Evolutionary conservation across 2,329 filamentous ascomycete genomes (phyloP).

Genomic region (Botryotinia narcissicola): DNA sequence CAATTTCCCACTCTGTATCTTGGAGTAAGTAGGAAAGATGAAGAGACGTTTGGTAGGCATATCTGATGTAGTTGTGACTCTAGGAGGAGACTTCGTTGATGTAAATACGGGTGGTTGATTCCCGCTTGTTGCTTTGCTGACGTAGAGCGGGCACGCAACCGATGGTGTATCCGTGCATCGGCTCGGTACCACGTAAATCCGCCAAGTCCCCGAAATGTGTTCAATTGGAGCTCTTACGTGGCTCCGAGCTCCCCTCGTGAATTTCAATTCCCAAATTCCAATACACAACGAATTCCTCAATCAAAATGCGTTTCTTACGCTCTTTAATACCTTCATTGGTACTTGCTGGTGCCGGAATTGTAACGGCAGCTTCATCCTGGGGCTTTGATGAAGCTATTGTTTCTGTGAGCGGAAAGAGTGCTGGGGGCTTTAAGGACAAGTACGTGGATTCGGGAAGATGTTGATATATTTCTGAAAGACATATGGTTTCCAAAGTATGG

Average conservation of each 20-base stretch:
- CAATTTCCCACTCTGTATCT: not conserved
- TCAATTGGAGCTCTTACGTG: constrained; percentile 23
- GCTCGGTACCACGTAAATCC: constrained; percentile 6
- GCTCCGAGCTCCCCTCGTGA: constrained; percentile 18
- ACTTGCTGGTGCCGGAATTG: constrained; percentile 43
- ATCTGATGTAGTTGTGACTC: not conserved
- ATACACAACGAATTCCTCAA: not conserved
- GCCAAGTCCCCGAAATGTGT: constrained; percentile 16
- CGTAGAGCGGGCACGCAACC: not conserved
- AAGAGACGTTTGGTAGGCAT: not conserved
- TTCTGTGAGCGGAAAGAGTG: constrained; percentile 60
- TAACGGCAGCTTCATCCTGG: constrained; percentile 56
- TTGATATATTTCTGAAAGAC: constrained; percentile 12
- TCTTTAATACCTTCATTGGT: constrained; percentile 45
- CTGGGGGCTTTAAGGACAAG: constrained; percentile 61
- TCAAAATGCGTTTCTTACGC: constrained; percentile 43
- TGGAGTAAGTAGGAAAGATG: not conserved
- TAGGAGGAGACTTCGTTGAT: not conserved
- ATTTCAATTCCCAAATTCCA: constrained; percentile 4
- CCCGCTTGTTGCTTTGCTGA: not conserved
- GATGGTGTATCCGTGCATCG: not conserved
- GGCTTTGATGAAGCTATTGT: constrained; percentile 71
- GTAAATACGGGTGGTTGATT: not conserved
- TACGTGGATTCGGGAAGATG: constrained; percentile 42
- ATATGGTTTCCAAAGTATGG: not conserved